Evolutionary conservation across 768 basidiomycete species (phyloP).

Genomic region (Vishniacozyma victoriae): DNA sequence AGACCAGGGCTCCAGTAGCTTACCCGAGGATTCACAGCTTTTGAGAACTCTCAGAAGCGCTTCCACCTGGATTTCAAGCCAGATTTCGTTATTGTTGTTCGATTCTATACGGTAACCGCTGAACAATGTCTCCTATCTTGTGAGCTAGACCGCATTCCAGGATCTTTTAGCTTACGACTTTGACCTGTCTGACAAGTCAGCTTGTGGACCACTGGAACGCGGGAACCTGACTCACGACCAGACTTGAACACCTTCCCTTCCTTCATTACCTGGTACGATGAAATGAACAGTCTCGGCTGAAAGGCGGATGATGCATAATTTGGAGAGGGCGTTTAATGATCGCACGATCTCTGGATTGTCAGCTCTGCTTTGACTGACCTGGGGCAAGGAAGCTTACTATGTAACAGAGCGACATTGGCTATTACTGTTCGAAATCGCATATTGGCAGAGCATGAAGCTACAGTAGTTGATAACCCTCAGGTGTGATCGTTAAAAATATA

Average conservation of each 20-base stretch:
- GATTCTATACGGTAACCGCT: slow-evolving; percentile 42
- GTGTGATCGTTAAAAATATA: too few relatives aligned
- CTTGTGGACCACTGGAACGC: background rate
- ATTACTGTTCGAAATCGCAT: slow-evolving; percentile 46
- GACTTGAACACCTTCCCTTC: slow-evolving; percentile 44
- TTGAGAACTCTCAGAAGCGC: slow-evolving; percentile 37
- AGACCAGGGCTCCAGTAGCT: background rate
- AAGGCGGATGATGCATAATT: slow-evolving; percentile 35
- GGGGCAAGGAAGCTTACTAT: slow-evolving; percentile 24
- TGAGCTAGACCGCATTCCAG: background rate
- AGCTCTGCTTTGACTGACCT: background rate
- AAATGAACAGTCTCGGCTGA: slow-evolving; percentile 39
- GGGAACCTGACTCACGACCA: slow-evolving; percentile 40
- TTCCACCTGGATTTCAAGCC: slow-evolving; percentile 41
- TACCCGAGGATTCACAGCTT: slow-evolving; percentile 41
- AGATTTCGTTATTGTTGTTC: slow-evolving; percentile 42
- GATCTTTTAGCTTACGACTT: slow-evolving; percentile 22
- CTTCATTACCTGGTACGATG: slow-evolving; percentile 44
- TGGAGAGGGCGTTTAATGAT: slow-evolving; percentile 33
- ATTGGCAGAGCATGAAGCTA: background rate
- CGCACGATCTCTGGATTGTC: slow-evolving; percentile 35
- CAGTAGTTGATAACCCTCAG: too few relatives aligned
- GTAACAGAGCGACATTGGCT: slow-evolving; percentile 33
- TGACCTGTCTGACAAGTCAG: slow-evolving; percentile 25
- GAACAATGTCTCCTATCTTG: slow-evolving; percentile 34